Evolutionary conservation across 768 basidiomycete genomes (phyloP).

Genomic region (Lentinula lateritia): DNA sequence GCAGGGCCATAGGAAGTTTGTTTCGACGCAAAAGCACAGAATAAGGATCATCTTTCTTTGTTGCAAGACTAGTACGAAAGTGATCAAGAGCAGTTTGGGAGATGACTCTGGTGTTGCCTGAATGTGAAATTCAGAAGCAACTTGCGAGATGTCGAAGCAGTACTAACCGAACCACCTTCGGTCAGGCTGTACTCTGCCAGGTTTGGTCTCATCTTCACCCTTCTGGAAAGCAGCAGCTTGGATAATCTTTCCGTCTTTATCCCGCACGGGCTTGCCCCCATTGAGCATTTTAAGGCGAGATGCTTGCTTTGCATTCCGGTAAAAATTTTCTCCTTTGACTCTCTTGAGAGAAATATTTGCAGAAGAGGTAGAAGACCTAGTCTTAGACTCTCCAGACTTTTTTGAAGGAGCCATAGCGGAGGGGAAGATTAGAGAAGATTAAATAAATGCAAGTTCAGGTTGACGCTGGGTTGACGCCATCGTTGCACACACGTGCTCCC

Average conservation of each 20-base stretch:
- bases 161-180: slow-evolving; percentile 92
- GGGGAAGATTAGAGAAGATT: not conserved
- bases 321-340: slow-evolving; percentile 96
- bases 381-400: slow-evolving; percentile 29
- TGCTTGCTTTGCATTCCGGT: slow-evolving; percentile 90
- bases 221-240: slow-evolving; percentile 95
- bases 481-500: not conserved
- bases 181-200: slow-evolving; percentile 92
- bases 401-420: slow-evolving; percentile 22
- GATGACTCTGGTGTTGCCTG: slow-evolving; percentile 98
- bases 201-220: slow-evolving; percentile 85
- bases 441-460: too few relatives aligned
- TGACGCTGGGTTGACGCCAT: not conserved
- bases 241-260: slow-evolving; percentile 88
- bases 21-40: slow-evolving; percentile 90
- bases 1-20: slow-evolving; percentile 93
- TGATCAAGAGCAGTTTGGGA: slow-evolving; percentile 95
- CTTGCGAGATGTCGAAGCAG: not conserved
- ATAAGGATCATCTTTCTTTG: slow-evolving; percentile 90
- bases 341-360: slow-evolving; percentile 54
- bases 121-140: slow-evolving; percentile 2
- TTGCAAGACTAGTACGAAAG: slow-evolving; percentile 83
- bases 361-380: slow-evolving; percentile 38
- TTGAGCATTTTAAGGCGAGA: slow-evolving; percentile 85
- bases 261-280: slow-evolving; percentile 86